Evolutionary conservation across 148 eudicot genomes (phyloP).

Genomic region (Spergularia marina): DNA sequence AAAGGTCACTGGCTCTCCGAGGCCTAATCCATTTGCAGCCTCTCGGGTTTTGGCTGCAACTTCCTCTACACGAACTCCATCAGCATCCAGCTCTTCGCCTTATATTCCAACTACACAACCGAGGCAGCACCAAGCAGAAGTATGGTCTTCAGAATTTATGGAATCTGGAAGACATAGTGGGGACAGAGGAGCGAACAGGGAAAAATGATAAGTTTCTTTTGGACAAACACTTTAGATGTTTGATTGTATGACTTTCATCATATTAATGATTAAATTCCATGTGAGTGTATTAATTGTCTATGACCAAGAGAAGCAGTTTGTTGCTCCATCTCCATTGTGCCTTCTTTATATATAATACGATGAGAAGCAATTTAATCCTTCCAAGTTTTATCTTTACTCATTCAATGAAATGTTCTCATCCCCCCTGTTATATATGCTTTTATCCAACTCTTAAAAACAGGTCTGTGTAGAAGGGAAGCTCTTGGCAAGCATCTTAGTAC

Average conservation of each 20-base stretch:
- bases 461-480: too few species aligned
- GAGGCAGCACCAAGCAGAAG: slow-evolving; percentile 30
- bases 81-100: slow-evolving; percentile 34
- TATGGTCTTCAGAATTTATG: slow-evolving; percentile 32
- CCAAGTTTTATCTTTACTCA: too few species aligned
- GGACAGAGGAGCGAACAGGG: slow-evolving; percentile 28
- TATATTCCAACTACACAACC: slow-evolving; percentile 33
- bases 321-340: background rate
- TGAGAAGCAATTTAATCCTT: too few species aligned
- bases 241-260: background rate
- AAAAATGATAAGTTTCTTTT: slow-evolving; percentile 9
- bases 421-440: too few species aligned
- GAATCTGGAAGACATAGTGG: slow-evolving; percentile 36
- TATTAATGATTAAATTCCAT: background rate
- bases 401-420: too few species aligned
- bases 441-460: too few species aligned
- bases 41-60: slow-evolving; percentile 27
- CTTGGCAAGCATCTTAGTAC: too few species aligned
- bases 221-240: background rate
- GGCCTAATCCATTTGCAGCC: slow-evolving; percentile 38
- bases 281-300: background rate
- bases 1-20: slow-evolving; percentile 28
- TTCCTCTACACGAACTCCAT: slow-evolving; percentile 30
- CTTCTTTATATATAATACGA: too few species aligned
- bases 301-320: background rate